Evolutionary conservation across 2,329 filamentous ascomycete genomes (phyloP).

Genomic region (Cercospora nicotianae): DNA sequence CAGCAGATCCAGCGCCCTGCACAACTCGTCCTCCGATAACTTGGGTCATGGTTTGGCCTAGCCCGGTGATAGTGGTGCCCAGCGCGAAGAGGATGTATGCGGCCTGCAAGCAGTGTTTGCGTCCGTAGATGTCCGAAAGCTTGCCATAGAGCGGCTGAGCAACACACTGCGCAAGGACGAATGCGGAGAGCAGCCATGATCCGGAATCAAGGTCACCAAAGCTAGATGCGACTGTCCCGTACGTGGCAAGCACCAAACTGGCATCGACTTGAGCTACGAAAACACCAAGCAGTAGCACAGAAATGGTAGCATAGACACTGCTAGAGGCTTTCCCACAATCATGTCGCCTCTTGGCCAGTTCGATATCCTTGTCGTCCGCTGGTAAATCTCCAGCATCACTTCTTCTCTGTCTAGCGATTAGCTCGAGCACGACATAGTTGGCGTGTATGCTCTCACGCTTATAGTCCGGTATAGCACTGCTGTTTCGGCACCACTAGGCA

Average conservation of each 20-base stretch:
- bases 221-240: conserved; percentile 54
- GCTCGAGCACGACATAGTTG: background rate
- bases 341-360: conserved; percentile 17
- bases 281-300: conserved; percentile 50
- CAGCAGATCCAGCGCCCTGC: conserved; percentile 48
- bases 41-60: conserved; percentile 41
- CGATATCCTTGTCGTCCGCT: conserved; percentile 29
- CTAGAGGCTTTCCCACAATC: conserved; percentile 8
- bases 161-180: conserved; percentile 46
- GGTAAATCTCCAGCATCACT: conserved; percentile 26
- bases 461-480: conserved; percentile 26
- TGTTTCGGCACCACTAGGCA: conserved; percentile 17
- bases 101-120: conserved; percentile 43
- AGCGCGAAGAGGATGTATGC: conserved; percentile 46
- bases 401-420: conserved; percentile 17
- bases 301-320: conserved; percentile 33
- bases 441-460: conserved; percentile 20
- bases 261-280: conserved; percentile 66
- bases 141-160: conserved; percentile 48
- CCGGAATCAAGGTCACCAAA: conserved; percentile 46
- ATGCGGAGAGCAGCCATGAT: conserved; percentile 49
- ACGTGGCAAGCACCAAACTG: conserved; percentile 66
- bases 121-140: conserved; percentile 49
- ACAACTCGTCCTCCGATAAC: conserved; percentile 46
- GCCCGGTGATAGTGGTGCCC: conserved; percentile 44